A percentile compares a stretch with the other conserved stretches of the same genome.
phyloP scores from a whole-genome alignment of 169 alveolate species.

The Blepharisma undulans region DNA sequence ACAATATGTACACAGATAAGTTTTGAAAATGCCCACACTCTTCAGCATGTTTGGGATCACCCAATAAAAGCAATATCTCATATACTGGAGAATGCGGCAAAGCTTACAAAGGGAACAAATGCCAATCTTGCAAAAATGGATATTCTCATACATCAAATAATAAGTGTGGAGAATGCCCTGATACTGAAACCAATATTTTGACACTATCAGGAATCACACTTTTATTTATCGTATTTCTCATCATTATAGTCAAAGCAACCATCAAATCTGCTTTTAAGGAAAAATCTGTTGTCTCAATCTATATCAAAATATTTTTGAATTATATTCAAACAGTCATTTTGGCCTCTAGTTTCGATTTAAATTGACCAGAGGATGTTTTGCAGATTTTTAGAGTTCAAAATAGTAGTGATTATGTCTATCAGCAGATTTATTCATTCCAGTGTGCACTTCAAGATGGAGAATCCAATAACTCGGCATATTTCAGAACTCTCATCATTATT shows the following conservation, averaged over 20 bases:
- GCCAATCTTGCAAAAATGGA: background rate
- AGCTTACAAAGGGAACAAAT: background rate
- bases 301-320: conserved; percentile 31
- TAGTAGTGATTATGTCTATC: too few species aligned
- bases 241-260: background rate
- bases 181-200: too few species aligned
- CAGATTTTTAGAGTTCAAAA: too few species aligned
- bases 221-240: background rate
- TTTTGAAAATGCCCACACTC: background rate
- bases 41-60: background rate
- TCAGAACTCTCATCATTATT: too few species aligned
- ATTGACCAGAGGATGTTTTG: too few species aligned
- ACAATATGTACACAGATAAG: background rate
- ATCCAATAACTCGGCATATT: too few species aligned
- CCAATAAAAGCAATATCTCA: too few species aligned
- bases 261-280: conserved; percentile 8
- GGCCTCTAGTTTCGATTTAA: too few species aligned
- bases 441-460: too few species aligned
- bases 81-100: background rate
- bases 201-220: too few species aligned
- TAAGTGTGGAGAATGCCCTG: background rate
- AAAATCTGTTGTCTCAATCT: background rate
- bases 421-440: too few species aligned
- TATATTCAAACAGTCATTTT: background rate
- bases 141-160: background rate